Percentiles rank a stretch among this genome's conserved stretches.
phyloP scores from a whole-genome alignment of 2,329 filamentous ascomycete species.

The Epichloe amarillans region DNA sequence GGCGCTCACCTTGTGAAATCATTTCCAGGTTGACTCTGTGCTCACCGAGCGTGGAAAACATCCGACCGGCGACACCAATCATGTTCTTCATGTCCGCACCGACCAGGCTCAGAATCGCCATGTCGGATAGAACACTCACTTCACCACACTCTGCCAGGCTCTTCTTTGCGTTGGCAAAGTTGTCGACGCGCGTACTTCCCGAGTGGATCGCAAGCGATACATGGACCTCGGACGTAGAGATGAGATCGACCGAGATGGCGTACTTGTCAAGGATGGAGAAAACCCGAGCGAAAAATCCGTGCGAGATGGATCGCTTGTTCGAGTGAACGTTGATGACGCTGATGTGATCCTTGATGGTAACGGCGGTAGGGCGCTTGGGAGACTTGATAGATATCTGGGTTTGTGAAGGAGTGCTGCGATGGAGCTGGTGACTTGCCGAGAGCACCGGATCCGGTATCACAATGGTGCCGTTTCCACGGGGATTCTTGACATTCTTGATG shows the following conservation, averaged over 20 bases:
- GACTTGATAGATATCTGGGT: slow-evolving; percentile 28
- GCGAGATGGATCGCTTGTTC: slow-evolving; percentile 90
- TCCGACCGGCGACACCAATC: slow-evolving; percentile 80
- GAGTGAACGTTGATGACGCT: slow-evolving; percentile 96
- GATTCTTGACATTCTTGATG: slow-evolving; percentile 88
- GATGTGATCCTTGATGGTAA: slow-evolving; percentile 96
- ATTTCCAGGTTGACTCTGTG: slow-evolving; percentile 97
- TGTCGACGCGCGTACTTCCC: slow-evolving; percentile 48
- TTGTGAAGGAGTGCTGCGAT: slow-evolving; percentile 32
- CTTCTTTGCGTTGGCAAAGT: slow-evolving; percentile 53
- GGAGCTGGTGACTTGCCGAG: slow-evolving; percentile 44
- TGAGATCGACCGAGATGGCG: slow-evolving; percentile 84
- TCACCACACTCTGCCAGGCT: slow-evolving; percentile 73
- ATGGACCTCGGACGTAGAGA: slow-evolving; percentile 92
- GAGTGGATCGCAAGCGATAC: slow-evolving; percentile 94
- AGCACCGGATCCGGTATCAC: slow-evolving; percentile 62
- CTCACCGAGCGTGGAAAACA: slow-evolving; percentile 90
- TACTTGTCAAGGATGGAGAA: slow-evolving; percentile 83
- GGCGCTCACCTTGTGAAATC: slow-evolving; percentile 79
- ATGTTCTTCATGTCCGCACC: slow-evolving; percentile 97
- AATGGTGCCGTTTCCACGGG: slow-evolving; percentile 63
- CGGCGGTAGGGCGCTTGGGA: slow-evolving; percentile 69
- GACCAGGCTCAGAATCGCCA: slow-evolving; percentile 92
- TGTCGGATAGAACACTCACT: slow-evolving; percentile 77
- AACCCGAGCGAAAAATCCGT: slow-evolving; percentile 89